Percentiles rank a stretch among this genome's conserved stretches.
Conservation (phyloP, 192 early-diverging fungal genomes). For the Lunasporangiospora selenospora region DNA sequence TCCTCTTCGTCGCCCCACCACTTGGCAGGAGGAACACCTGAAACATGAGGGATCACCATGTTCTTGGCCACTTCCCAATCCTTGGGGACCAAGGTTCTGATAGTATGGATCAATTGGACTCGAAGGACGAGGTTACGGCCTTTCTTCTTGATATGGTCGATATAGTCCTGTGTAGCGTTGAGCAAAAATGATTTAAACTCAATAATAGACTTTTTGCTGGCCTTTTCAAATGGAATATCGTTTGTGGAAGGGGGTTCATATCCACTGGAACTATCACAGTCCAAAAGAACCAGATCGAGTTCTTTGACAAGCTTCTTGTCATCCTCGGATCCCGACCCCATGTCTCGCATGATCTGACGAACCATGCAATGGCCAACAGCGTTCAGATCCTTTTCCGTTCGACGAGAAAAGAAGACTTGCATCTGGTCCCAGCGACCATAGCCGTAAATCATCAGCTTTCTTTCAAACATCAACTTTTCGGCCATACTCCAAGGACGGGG, state of each 20-base stretch:
- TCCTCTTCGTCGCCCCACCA: conserved; percentile 89
- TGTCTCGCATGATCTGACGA: conserved; percentile 54
- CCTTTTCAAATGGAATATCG: conserved; percentile 66
- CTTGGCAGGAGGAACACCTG: conserved; percentile 56
- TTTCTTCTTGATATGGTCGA: conserved; percentile 73
- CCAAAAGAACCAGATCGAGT: conserved; percentile 58
- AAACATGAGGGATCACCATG: conserved; percentile 71
- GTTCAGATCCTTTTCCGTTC: conserved; percentile 63
- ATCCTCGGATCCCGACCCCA: conserved; percentile 56
- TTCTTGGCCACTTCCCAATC: conserved; percentile 66
- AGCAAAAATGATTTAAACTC: conserved; percentile 76
- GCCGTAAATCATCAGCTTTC: conserved; percentile 70
- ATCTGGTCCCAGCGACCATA: conserved; percentile 72
- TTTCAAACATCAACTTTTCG: conserved; percentile 63
- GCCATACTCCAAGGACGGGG: conserved; percentile 58
- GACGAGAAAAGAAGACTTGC: conserved; percentile 59
- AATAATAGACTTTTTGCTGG: conserved; percentile 68
- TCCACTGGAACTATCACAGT: conserved; percentile 52
- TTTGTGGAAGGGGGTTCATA: conserved; percentile 36
- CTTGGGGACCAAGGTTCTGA: conserved; percentile 74
- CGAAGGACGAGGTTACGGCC: conserved; percentile 73
- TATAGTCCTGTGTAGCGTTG: conserved; percentile 76
- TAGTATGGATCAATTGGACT: conserved; percentile 77
- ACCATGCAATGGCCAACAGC: conserved; percentile 62
- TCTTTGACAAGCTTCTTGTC: conserved; percentile 69